Evolutionary conservation across 768 basidiomycete species (phyloP).

Genomic region (Pleurotus tuoliensis): DNA sequence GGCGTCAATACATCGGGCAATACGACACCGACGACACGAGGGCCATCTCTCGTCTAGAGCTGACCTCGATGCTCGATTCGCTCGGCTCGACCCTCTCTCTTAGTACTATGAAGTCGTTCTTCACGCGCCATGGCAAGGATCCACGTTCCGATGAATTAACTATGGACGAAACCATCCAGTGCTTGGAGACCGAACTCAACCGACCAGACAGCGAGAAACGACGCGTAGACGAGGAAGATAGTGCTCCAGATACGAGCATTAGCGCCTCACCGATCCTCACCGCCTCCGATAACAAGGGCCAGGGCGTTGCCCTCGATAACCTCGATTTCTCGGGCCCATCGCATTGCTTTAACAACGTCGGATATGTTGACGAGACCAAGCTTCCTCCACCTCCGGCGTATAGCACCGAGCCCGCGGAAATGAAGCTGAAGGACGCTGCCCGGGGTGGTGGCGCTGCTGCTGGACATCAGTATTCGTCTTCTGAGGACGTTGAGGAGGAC

Average conservation of each 20-base stretch:
- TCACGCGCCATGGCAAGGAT: conserved; percentile 62
- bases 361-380: conserved; percentile 7
- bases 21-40: conserved; percentile 87
- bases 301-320: conserved; percentile 45
- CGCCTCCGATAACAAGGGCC: conserved; percentile 33
- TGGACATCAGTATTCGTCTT: conserved; percentile 31
- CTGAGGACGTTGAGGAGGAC: conserved; percentile 35
- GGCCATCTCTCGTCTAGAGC: conserved; percentile 75
- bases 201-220: conserved; percentile 72
- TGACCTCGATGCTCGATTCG: conserved; percentile 94
- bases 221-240: conserved; percentile 48
- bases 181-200: conserved; percentile 81
- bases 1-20: conserved; percentile 83
- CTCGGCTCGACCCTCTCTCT: conserved; percentile 87
- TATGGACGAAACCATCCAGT: conserved; percentile 74
- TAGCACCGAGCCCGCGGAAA: conserved; percentile 44
- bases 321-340: conserved; percentile 61
- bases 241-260: conserved; percentile 42
- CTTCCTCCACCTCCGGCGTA: conserved; percentile 19
- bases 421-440: conserved; percentile 32
- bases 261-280: conserved; percentile 50
- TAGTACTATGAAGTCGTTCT: conserved; percentile 80
- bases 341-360: conserved; percentile 17
- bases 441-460: conserved; percentile 25
- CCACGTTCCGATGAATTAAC: conserved; percentile 69